These are phyloP conservation scores for Pezicula radicicola DNA, from an alignment of 2,329 filamentous ascomycete species.

Conservation along the genomic window DNA sequence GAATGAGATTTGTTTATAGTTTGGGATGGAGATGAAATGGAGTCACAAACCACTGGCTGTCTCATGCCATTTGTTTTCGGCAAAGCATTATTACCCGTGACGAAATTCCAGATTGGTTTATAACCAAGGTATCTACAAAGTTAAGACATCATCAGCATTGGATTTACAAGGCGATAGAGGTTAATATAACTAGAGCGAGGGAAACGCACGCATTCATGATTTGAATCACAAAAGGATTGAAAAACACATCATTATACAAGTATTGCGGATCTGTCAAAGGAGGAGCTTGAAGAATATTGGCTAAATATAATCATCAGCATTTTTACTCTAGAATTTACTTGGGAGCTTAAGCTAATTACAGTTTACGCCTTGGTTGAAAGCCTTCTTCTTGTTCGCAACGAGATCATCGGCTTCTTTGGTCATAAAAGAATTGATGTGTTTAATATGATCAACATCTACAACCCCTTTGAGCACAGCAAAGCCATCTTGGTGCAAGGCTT, in stretches of 20 bases:
- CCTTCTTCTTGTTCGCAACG: conserved; percentile 23
- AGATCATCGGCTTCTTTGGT: conserved; percentile 30
- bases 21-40: too few relatives aligned
- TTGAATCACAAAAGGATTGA: conserved; percentile 38
- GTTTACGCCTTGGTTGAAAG: conserved; percentile 34
- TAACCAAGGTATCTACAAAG: conserved; percentile 35
- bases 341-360: conserved; percentile 14
- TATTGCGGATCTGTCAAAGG: conserved; percentile 29
- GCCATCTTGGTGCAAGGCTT: conserved; percentile 33
- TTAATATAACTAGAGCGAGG: not conserved
- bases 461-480: conserved; percentile 34
- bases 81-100: conserved; percentile 37
- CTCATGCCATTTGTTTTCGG: conserved; percentile 32
- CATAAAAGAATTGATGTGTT: conserved; percentile 32
- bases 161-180: not conserved
- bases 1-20: too few relatives aligned
- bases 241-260: conserved; percentile 36
- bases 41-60: conserved; percentile 24
- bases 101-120: conserved; percentile 36
- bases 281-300: conserved; percentile 37
- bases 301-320: conserved; percentile 15
- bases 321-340: not conserved
- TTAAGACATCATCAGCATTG: conserved; percentile 4
- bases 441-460: conserved; percentile 31
- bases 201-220: conserved; percentile 33